Evolutionary conservation across 2,329 filamentous ascomycete genomes (phyloP), one percentile per base, ranked within the genome.

Genomic region (Verticillium nonalfalfae): DNA sequence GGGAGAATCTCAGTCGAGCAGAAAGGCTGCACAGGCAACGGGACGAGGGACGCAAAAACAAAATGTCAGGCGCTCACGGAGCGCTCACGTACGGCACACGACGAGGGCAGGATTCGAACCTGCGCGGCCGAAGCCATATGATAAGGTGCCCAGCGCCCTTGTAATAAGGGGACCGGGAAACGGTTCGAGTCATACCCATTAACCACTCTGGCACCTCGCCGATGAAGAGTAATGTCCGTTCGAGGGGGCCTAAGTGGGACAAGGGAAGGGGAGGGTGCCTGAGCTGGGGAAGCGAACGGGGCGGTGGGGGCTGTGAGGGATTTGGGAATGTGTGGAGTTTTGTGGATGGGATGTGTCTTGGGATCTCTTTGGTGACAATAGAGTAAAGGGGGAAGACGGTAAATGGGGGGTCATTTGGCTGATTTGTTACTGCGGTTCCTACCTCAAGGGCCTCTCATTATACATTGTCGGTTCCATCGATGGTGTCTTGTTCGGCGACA

Each of bases 101-200:
- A 62, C 59, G 56, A 62, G 60, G 61, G 60, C 61, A 62, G 39
- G 61, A 62, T 57, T 62, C 59, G 61, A 62, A 62, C 61, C 54
- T 62, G 59, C 61, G 61, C 61, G 61, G 45, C 61, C 61, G 61
- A 62, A 62, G 61, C 61, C 61, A 62, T 61, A 38, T 62, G 61
- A 58, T 61, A 2, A 15, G 2, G 11, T 14, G 39, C 13, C 21
- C 7, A 4, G 39, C 13, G 15, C 15, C n/a, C 10, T n/a, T n/a
- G 45, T 33, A 40, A 1, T 7, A 18, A 26, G 52, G 9, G 21
- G 31, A 7, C 13, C 58, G 56, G 58, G 33, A 18, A 9, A 31
- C 26, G 35, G 26, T 62, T 62, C 59, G 56, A 62, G 61, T 40
- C 61, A 63, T 34, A 61, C 61, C 59, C 59, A 39, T 61, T 59